Conservation (phyloP, 2,329 filamentous ascomycete species). For the Alternaria dauci region DNA sequence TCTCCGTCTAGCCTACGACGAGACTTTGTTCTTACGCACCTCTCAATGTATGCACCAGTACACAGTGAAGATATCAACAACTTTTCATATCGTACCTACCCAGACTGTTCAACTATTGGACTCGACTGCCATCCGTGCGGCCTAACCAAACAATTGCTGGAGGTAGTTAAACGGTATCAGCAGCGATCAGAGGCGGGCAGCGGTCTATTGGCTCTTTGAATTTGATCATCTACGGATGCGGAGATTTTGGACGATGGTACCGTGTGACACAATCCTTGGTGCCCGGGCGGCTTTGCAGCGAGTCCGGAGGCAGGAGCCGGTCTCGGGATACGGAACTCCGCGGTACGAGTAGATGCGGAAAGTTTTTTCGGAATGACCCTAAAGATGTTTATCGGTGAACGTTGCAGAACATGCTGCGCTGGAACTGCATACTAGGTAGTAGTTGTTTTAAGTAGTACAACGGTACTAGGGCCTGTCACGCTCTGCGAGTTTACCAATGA, state of each 20-base stretch:
- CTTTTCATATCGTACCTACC: constrained; percentile 62
- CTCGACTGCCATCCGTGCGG: constrained; percentile 56
- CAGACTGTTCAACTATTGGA: constrained; percentile 69
- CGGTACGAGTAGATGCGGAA: constrained; percentile 28
- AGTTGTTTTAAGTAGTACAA: background rate
- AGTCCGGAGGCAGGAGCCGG: constrained; percentile 39
- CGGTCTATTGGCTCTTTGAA: constrained; percentile 64
- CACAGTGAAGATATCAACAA: constrained; percentile 24
- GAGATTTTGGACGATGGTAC: constrained; percentile 55
- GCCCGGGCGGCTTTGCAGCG: constrained; percentile 40
- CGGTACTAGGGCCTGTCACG: background rate
- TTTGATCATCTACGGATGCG: constrained; percentile 63
- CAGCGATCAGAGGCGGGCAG: constrained; percentile 60
- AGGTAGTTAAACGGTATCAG: constrained; percentile 52
- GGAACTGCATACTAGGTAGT: background rate
- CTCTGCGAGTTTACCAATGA: background rate
- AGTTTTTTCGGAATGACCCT: constrained; percentile 16
- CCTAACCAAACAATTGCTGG: too few species aligned
- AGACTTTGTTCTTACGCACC: constrained; percentile 27
- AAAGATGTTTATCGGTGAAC: background rate
- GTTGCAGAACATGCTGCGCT: background rate
- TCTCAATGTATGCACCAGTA: constrained; percentile 11
- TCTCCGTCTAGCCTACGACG: constrained; percentile 57
- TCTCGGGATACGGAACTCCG: constrained; percentile 33
- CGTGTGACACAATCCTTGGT: constrained; percentile 43